Percentiles rank a stretch among this genome's conserved stretches.
Evolutionary conservation across 1,284 basidiomycete species (phyloP).

Genomic region (Ustilago xerochloae): DNA sequence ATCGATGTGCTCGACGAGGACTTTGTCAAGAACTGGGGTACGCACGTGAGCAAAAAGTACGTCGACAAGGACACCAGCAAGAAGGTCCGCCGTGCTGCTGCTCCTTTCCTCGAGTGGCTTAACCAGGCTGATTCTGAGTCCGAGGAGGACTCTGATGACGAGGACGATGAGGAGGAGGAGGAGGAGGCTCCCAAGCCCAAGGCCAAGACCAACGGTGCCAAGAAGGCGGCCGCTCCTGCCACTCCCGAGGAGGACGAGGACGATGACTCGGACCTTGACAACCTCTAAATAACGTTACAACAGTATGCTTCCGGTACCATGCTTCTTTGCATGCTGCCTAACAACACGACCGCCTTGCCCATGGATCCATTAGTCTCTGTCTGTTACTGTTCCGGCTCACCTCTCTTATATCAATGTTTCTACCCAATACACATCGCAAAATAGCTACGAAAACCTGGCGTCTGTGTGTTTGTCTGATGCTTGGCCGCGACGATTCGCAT

Average conservation of each 20-base stretch:
- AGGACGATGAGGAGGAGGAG: slow-evolving; percentile 16
- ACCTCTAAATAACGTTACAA: slow-evolving; percentile 36
- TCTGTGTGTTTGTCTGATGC: not conserved
- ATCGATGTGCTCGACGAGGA: slow-evolving; percentile 92
- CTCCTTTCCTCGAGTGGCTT: slow-evolving; percentile 80
- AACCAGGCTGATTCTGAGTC: slow-evolving; percentile 64
- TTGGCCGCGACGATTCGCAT: no score
- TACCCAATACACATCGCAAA: not conserved
- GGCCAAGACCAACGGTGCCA: slow-evolving; percentile 26
- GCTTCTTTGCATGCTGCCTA: not conserved
- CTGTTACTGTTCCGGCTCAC: not conserved
- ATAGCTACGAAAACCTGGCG: not conserved
- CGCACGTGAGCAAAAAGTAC: slow-evolving; percentile 95
- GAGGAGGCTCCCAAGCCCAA: slow-evolving; percentile 24
- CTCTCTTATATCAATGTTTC: not conserved
- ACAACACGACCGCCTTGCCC: not conserved
- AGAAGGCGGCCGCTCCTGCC: slow-evolving; percentile 15
- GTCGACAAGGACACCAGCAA: slow-evolving; percentile 95
- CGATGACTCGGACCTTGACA: slow-evolving; percentile 61
- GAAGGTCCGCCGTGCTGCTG: slow-evolving; percentile 93
- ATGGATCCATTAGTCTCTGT: not conserved
- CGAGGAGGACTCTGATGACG: slow-evolving; percentile 58
- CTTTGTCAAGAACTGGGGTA: slow-evolving; percentile 90
- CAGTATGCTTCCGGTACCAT: not conserved
- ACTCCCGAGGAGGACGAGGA: slow-evolving; percentile 51